Evolutionary conservation across 1,284 basidiomycete species (phyloP), one percentile per base, ranked within the genome.

Genomic region (Gomphus bonarii): DNA sequence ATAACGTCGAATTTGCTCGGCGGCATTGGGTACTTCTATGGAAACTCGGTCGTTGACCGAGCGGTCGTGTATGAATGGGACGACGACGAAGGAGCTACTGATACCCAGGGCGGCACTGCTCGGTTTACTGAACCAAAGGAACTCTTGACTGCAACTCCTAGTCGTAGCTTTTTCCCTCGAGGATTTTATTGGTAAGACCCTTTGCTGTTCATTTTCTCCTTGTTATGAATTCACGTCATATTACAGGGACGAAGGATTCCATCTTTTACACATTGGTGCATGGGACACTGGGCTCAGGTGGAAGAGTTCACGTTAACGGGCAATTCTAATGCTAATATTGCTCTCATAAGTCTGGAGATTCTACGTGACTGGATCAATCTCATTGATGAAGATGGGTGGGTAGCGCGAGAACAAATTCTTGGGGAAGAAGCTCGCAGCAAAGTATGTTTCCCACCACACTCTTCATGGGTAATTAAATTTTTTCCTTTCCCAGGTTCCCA

Each of bases 401-500:
- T 97, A 53, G 94, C 85, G 2, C 79, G 95, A 18, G 94, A 97
- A 71, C 94, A 97, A 68, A 97, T 97, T 59, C 78, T 97, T 0
- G 94, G 94, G 8, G 93, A 95, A 62, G 94, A 97, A 73, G 93
- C 95, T 3, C 81, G 94, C 44, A 95, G 90, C 75, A 90, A 87
- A 70, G 88, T 85, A 58, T 42, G 66, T 62, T 31, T 31, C 33
- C 11, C 14, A 40, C 12, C 49, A 18, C 43, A 46, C 59, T 51
- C 12, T 57, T 40, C 11, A 25, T 25, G 11, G 0, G 16, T 16
- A 40, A 10, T 49, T 16, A 18, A 12, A 55, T 46, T 18, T 18
- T n/a, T 40, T 16, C 38, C 7, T n/a, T 38, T 44, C n/a, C 61
- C 63, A 87, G 84, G 90, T 95, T 9, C 94, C 94, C 2, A 63